These are phyloP conservation scores for Mucor saturninus DNA, from an alignment of 371 early-diverging fungal genomes.

Conservation along the genomic window DNA sequence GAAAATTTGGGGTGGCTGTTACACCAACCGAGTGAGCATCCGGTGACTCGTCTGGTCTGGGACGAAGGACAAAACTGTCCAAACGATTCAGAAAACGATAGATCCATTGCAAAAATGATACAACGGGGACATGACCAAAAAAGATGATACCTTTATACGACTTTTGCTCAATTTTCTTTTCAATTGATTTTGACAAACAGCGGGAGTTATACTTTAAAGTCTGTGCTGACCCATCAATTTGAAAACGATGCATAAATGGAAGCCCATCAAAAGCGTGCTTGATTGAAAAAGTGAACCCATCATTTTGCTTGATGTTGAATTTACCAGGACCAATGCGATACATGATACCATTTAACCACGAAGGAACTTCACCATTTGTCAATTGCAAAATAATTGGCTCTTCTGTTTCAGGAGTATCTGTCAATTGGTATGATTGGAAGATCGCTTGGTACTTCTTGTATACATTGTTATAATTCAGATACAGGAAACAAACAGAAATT, in stretches of 20 bases:
- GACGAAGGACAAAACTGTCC: slow-evolving; percentile 1
- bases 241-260: slow-evolving; percentile 46
- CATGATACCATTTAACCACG: slow-evolving; percentile 48
- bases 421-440: slow-evolving; percentile 1
- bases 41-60: slow-evolving; percentile 9
- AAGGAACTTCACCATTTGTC: slow-evolving; percentile 46
- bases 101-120: slow-evolving; percentile 16
- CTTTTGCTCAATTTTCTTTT: slow-evolving; percentile 13
- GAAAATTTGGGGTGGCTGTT: slow-evolving; percentile 61
- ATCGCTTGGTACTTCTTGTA: slow-evolving; percentile 10
- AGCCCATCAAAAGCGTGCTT: slow-evolving; percentile 52
- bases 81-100: slow-evolving; percentile 1
- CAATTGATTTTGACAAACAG: slow-evolving; percentile 24
- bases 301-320: slow-evolving; percentile 35
- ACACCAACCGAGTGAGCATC: slow-evolving; percentile 47
- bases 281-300: slow-evolving; percentile 32
- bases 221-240: slow-evolving; percentile 28
- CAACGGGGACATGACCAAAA: slow-evolving; percentile 29
- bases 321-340: slow-evolving; percentile 51
- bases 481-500: not conserved
- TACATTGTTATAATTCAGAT: not conserved
- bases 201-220: slow-evolving; percentile 38
- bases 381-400: slow-evolving; percentile 34
- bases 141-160: slow-evolving; percentile 9
- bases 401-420: slow-evolving; percentile 43